Base-by-base conservation (phyloP, 306 rosid genomes). In the Prosopis cineraria region DNA sequence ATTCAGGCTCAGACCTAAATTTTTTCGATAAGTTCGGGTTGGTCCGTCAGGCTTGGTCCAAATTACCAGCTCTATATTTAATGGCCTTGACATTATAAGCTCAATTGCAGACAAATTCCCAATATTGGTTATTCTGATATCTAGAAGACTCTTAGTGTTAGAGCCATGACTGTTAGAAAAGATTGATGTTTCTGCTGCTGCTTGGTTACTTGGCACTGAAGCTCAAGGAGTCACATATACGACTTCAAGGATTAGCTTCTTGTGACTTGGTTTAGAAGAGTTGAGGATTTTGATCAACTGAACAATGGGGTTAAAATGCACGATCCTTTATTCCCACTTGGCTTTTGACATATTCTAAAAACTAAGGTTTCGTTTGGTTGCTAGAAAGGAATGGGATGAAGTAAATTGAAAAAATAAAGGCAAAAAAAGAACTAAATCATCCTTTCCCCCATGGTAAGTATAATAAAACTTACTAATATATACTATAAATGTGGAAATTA, bases 191-290 rank as follows among this genome's bases (percentile, higher is more conserved):
- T 73, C 90, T 33, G 87, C 92, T 77, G 93, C 97, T 70, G 97
- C 98, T 74, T 94, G 98, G 98, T 85, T 94, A 79, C 97, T 97
- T 3, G 97, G 98, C 43, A 88, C 84, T 11, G 97, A 94, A 90
- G 98, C 88, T 37, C 82, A 78, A 2, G 98, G 97, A 58, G 89
- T 92, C 76, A 44, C 95, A 11, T 97, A 94, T 34, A 91, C 48
- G 92, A 92, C 82, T 92, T 90, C 60, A 73, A 77, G 70, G 97
- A 97, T 24, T 81, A 78, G 75, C 90, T 92, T 40, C 98, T 93
- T 0, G 79, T 92, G 52, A 89, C 97, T 72, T 94, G 97, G 98
- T 88, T 90, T 81, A 84, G 66, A 89, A 86, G 65, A 7, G 78
- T 78, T 59, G 73, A 85, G 40, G 88, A 94, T 66, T 83, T 85